These are phyloP conservation scores for Ailanthus altissimus DNA, from an alignment of 345 rosid genomes.

Conservation along the genomic window DNA sequence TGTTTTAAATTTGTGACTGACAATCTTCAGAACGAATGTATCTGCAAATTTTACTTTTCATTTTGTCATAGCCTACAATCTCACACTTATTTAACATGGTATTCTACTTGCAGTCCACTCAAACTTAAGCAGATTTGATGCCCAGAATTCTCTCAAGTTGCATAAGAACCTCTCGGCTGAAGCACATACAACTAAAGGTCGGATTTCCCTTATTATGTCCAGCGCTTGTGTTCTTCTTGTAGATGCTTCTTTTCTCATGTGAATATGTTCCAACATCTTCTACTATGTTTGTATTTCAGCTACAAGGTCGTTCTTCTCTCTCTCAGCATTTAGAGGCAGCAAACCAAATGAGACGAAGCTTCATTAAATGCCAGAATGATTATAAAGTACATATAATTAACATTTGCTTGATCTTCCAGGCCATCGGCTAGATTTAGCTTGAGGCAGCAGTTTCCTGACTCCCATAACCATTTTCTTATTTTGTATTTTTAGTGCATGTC, in stretches of 20 bases:
- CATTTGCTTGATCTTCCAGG: not conserved
- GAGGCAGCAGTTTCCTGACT: slow-evolving; percentile 17
- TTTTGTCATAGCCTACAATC: not conserved
- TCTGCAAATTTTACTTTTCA: not conserved
- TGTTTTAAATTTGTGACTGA: not conserved
- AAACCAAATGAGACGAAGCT: slow-evolving; percentile 56
- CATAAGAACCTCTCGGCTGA: slow-evolving; percentile 38
- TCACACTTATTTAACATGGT: slow-evolving; percentile 7
- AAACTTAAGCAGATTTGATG: slow-evolving; percentile 25
- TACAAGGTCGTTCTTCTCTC: slow-evolving; percentile 72
- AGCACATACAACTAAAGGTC: slow-evolving; percentile 53
- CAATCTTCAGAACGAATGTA: not conserved
- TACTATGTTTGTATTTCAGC: slow-evolving; percentile 37
- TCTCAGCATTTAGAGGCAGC: slow-evolving; percentile 66
- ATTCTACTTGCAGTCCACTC: slow-evolving; percentile 39
- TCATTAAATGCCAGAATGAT: slow-evolving; percentile 25
- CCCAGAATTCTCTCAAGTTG: slow-evolving; percentile 35
- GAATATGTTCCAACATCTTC: slow-evolving; percentile 1
- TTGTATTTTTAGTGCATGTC: slow-evolving; percentile 6
- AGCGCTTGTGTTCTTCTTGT: not conserved
- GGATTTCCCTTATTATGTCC: not conserved
- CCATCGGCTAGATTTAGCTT: slow-evolving; percentile 9
- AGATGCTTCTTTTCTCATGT: slow-evolving; percentile 12
- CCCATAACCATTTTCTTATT: slow-evolving; percentile 1
- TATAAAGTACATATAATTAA: slow-evolving; percentile 4